Evolutionary conservation across 352 stramenopile species (phyloP).

Genomic region (Aphanomyces cochlioides): DNA sequence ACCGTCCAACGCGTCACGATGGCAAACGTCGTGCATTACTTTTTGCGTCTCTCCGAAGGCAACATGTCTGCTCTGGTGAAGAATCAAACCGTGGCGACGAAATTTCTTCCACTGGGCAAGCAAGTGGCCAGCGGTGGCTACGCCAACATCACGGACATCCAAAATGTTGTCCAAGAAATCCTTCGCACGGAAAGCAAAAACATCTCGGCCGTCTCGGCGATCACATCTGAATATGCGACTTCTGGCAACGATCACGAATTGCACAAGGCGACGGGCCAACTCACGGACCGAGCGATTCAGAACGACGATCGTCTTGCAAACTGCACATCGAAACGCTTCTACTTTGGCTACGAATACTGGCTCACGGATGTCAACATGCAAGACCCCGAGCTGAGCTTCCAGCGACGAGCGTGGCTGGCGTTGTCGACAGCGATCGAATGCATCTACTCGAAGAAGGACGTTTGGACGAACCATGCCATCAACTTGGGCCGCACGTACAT

Average conservation of each 20-base stretch:
- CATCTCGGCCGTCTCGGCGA: background rate
- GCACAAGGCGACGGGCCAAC: background rate
- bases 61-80: background rate
- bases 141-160: conserved; percentile 7
- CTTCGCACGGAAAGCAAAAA: background rate
- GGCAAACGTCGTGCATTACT: conserved; percentile 26
- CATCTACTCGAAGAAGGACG: conserved; percentile 11
- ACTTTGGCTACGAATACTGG: conserved; percentile 26
- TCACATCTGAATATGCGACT: background rate
- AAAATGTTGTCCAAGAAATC: background rate
- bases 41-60: conserved; percentile 6
- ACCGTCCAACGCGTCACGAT: conserved; percentile 1
- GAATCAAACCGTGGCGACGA: too few species aligned
- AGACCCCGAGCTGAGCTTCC: background rate
- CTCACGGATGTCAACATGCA: conserved; percentile 23
- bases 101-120: background rate
- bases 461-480: conserved; percentile 1
- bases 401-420: conserved; percentile 17
- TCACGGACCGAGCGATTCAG: background rate
- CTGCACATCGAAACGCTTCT: background rate
- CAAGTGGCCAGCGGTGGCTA: background rate
- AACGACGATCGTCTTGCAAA: too few species aligned
- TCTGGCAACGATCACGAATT: conserved; percentile 17
- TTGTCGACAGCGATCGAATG: background rate
- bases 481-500: conserved; percentile 19